Evolutionary conservation across 805 yeast species (phyloP).

Genomic region (Candida berthetii): DNA sequence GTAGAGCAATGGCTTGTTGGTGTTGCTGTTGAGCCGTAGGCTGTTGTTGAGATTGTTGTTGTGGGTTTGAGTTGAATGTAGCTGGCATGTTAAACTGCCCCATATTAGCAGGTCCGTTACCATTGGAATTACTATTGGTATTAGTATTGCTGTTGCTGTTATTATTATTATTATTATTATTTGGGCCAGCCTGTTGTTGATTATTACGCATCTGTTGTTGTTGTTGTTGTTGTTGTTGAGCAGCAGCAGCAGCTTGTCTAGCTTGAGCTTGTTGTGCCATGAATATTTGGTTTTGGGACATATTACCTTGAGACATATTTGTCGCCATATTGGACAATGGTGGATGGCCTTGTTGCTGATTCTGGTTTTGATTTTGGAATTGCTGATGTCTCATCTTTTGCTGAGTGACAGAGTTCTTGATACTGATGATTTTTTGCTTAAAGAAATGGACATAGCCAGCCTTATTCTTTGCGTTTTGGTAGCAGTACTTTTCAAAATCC

Average conservation of each 20-base stretch:
- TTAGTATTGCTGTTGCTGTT: slow-evolving; percentile 14
- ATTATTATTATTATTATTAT: slow-evolving; percentile 20
- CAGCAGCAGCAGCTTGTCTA: slow-evolving; percentile 34
- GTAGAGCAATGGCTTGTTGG: slow-evolving; percentile 26
- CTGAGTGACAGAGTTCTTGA: slow-evolving; percentile 15
- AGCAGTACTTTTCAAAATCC: slow-evolving; percentile 66
- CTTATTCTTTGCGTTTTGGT: slow-evolving; percentile 47
- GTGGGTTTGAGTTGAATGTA: slow-evolving; percentile 16
- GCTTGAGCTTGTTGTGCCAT: slow-evolving; percentile 45
- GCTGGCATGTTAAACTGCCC: neutral
- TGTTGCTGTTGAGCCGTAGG: slow-evolving; percentile 1
- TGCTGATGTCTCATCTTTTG: slow-evolving; percentile 12
- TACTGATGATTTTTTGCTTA: slow-evolving; percentile 18
- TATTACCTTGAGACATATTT: slow-evolving; percentile 9
- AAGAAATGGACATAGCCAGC: slow-evolving; percentile 50
- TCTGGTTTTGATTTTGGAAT: slow-evolving; percentile 20
- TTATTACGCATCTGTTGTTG: slow-evolving; percentile 3
- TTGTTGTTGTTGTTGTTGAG: slow-evolving; percentile 6
- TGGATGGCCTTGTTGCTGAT: slow-evolving; percentile 16
- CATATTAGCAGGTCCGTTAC: slow-evolving; percentile 11
- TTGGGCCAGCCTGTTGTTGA: slow-evolving; percentile 11
- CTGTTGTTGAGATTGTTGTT: slow-evolving; percentile 14
- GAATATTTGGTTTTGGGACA: slow-evolving; percentile 25
- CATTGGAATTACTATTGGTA: neutral
- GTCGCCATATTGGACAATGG: slow-evolving; percentile 14